Evolutionary conservation across 2,329 filamentous ascomycete species (phyloP), one percentile per base, ranked within the genome.

Genomic region (Xylariaceae sp.): DNA sequence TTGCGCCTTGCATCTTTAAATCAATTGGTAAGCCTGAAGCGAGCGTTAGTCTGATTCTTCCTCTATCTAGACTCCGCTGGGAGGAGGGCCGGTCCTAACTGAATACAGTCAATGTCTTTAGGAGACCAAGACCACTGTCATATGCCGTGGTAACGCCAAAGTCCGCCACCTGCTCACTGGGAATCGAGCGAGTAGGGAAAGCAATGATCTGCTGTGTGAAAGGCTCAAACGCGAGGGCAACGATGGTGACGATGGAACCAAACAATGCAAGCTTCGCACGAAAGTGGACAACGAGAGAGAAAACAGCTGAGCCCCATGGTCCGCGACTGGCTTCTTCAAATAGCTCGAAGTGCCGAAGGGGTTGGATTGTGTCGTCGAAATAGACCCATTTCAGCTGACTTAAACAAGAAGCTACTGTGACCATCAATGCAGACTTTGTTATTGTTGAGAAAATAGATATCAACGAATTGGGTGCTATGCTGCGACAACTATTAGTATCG

Each of bases 321-420:
- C 47, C 47, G 11, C 47, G 47, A 41, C 47, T 48, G 9, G 47
- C 47, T 17, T 43, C 40, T 17, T 48, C 47, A 19, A 48, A 48
- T 38, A 43, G 12, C 31, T 48, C 47, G 14, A 48, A 48, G 28
- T 48, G 39, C 12, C 28, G 16, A 13, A 48, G 31, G 16, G 39
- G 39, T 11, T 28, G 40, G 17, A 13, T 18, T 28, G 22, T 19
- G n/a, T 22, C 4, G 16, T 13, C 18, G 28, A 48, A 48, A 34
- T 48, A 43, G 16, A 43, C 36, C 47, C 47, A 48, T 36, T 48
- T 48, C 40, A 48, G 31, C 40, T 48, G 47, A 14, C 47, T 38
- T 28, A 48, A 12, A 18, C 47, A 48, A 19, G 47, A 42, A 12
- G 47, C 47, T 7, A 48, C 40, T 16, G 47, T 36, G 11, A 48